A percentile compares a stretch with the other conserved stretches of the same genome.
These are phyloP conservation scores for Escovopsis sp. DNA, from an alignment of 2,329 filamentous ascomycete species.

Conservation along the genomic window DNA sequence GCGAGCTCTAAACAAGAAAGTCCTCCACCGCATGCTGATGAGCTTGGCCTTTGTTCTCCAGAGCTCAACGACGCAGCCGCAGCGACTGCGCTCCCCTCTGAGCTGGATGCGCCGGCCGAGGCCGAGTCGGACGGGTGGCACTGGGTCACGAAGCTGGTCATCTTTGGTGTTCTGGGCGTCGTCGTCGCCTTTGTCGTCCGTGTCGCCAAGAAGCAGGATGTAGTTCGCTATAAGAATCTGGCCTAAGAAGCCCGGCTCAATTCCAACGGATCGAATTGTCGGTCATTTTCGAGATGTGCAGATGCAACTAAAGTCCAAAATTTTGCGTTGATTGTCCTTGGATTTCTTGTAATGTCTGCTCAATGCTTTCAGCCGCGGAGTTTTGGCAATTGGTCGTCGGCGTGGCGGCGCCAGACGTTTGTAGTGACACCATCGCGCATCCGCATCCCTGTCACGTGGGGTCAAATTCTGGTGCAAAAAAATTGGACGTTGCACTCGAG, in stretches of 20 bases:
- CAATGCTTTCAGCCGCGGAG: neutral
- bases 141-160: conserved; percentile 32
- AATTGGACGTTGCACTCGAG: neutral
- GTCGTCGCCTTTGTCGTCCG: conserved; percentile 31
- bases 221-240: conserved; percentile 28
- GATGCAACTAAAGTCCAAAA: no score
- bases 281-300: neutral
- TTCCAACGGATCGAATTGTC: neutral
- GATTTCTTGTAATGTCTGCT: neutral
- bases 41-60: conserved; percentile 13
- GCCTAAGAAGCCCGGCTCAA: conserved; percentile 14
- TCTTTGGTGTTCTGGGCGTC: conserved; percentile 33
- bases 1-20: conserved; percentile 54
- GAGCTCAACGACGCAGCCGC: conserved; percentile 7
- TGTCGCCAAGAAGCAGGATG: conserved; percentile 19
- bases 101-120: neutral
- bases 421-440: neutral
- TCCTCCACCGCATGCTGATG: conserved; percentile 16
- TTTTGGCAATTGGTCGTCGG: no score
- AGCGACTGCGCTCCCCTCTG: neutral
- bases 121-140: conserved; percentile 16
- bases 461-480: conserved; percentile 1
- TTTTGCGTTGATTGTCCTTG: no score
- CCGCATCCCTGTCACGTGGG: conserved; percentile 18
- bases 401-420: neutral